Evolutionary conservation across 108 stramenopile genomes (phyloP).

Genomic region (Nitzschia inconspicua): DNA sequence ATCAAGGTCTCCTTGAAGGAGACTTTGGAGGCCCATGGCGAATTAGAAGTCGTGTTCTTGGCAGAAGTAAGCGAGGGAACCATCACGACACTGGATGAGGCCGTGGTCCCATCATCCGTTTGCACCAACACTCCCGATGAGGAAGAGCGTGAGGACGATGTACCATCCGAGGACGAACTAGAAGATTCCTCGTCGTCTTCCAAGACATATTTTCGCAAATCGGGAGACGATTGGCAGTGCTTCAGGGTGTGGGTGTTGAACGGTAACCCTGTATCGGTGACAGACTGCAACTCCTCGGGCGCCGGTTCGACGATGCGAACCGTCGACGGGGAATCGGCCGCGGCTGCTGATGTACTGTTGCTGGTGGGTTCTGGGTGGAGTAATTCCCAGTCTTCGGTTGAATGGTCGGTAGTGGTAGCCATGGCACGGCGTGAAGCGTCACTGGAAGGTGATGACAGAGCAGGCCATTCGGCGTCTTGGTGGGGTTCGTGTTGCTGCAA

Average conservation of each 20-base stretch:
- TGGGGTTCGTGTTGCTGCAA: neutral
- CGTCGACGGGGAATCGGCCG: too few relatives aligned
- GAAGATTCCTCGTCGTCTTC: conserved; percentile 6
- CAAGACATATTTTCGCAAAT: conserved; percentile 13
- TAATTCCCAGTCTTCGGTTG: conserved; percentile 23
- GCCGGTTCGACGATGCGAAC: neutral
- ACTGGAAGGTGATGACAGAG: conserved; percentile 1
- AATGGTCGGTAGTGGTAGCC: neutral
- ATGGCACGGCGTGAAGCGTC: neutral
- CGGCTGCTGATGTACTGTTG: too few relatives aligned
- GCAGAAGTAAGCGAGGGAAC: conserved; percentile 28
- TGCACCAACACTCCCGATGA: conserved; percentile 2
- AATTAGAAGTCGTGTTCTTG: neutral
- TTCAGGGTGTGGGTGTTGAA: conserved; percentile 3
- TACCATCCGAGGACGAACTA: too few relatives aligned
- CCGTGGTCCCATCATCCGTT: conserved; percentile 3
- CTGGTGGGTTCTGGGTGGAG: conserved; percentile 5
- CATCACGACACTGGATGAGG: conserved; percentile 20
- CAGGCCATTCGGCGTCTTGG: conserved; percentile 1
- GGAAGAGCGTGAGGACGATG: too few relatives aligned
- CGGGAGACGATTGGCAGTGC: conserved; percentile 26
- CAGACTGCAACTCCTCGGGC: neutral
- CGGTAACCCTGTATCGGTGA: neutral
- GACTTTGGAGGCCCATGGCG: conserved; percentile 7
- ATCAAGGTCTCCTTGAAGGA: conserved; percentile 33